A percentile compares a stretch with the other conserved stretches of the same genome.
Evolutionary conservation across 768 basidiomycete species (phyloP).

Genomic region (Suillus clintonianus): DNA sequence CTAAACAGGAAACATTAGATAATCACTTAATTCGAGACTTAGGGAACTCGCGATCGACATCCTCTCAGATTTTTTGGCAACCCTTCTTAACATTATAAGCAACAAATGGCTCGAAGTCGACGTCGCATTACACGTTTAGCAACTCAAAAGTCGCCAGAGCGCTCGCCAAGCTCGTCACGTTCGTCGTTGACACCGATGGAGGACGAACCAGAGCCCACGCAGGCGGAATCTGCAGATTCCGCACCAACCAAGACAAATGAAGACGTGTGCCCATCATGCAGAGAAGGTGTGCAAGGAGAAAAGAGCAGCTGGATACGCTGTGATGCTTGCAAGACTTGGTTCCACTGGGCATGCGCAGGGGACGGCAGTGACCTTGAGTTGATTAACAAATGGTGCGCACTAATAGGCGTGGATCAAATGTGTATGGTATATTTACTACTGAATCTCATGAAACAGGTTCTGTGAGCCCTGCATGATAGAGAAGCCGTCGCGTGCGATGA

Average conservation of each 20-base stretch:
- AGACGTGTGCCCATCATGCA: conserved; percentile 55
- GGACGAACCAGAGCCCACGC: conserved; percentile 9
- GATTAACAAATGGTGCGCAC: conserved; percentile 69
- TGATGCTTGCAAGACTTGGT: conserved; percentile 81
- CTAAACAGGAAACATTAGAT: conserved; percentile 20
- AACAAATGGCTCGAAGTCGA: conserved; percentile 45
- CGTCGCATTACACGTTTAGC: conserved; percentile 45
- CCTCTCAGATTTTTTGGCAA: conserved; percentile 9
- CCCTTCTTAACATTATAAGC: conserved; percentile 8
- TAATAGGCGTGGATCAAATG: conserved; percentile 9
- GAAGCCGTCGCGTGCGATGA: conserved; percentile 65
- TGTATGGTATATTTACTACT: conserved; percentile 17
- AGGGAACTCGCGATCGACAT: conserved; percentile 1
- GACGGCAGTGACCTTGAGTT: conserved; percentile 62
- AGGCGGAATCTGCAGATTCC: conserved; percentile 8
- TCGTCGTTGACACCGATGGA: conserved; percentile 27
- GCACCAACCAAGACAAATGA: conserved; percentile 22
- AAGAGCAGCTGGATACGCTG: conserved; percentile 82
- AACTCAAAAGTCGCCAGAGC: conserved; percentile 36
- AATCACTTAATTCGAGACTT: conserved; percentile 12
- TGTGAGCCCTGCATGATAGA: conserved; percentile 63
- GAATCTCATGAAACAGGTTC: conserved; percentile 50
- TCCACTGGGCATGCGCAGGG: conserved; percentile 81
- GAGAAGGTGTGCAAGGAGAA: conserved; percentile 45
- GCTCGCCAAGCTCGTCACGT: conserved; percentile 30